These are phyloP conservation scores for Pugionium dolabratum DNA, from an alignment of 345 rosid species.

Conservation along the genomic window DNA sequence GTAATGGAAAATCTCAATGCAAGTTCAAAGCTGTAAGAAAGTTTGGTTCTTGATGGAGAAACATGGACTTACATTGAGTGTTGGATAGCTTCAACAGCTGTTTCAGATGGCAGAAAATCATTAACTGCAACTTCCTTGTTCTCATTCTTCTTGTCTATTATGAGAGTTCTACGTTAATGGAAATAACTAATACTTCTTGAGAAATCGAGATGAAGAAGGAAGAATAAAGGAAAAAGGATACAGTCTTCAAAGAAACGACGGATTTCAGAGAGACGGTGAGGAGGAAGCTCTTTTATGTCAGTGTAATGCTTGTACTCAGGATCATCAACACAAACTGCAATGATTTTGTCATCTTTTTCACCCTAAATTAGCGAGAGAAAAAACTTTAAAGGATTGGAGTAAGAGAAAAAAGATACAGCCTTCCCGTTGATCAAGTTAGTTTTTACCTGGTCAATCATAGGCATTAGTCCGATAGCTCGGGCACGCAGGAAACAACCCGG, in stretches of 20 bases:
- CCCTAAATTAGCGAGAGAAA: slow-evolving; percentile 48
- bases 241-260: slow-evolving; percentile 98
- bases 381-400: neutral
- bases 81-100: slow-evolving; percentile 75
- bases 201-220: neutral
- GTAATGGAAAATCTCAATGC: slow-evolving; percentile 24
- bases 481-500: slow-evolving; percentile 97
- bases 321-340: slow-evolving; percentile 97
- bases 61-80: slow-evolving; percentile 73
- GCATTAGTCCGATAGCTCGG: slow-evolving; percentile 95
- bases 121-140: slow-evolving; percentile 97
- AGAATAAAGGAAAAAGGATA: slow-evolving; percentile 44
- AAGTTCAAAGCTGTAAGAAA: slow-evolving; percentile 4
- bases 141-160: slow-evolving; percentile 95
- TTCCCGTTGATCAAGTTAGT: neutral
- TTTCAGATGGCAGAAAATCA: slow-evolving; percentile 67
- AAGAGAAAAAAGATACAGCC: neutral
- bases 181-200: neutral
- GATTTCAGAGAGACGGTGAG: slow-evolving; percentile 95
- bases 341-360: slow-evolving; percentile 97
- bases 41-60: slow-evolving; percentile 11
- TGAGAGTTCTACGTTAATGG: slow-evolving; percentile 30
- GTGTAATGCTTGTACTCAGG: slow-evolving; percentile 90
- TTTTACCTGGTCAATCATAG: slow-evolving; percentile 92
- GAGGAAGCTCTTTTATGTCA: slow-evolving; percentile 87